phyloP scores from a whole-genome alignment of 75 land plant genomes.

The Selaginella moellendorffii region DNA sequence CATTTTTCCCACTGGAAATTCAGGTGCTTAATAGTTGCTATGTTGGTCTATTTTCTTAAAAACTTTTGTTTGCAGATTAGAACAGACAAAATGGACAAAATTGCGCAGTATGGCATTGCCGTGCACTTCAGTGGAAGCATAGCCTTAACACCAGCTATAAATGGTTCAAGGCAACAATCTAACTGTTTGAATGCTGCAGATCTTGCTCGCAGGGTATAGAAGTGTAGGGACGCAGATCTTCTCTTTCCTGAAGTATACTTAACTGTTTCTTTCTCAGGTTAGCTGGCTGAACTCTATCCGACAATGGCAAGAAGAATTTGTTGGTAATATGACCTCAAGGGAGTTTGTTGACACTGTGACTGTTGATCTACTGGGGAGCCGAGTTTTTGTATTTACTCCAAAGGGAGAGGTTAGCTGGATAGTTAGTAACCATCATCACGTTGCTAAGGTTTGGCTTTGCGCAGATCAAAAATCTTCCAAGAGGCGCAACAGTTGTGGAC shows the following conservation, averaged over 20 bases:
- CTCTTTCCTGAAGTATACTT: conserved; percentile 1
- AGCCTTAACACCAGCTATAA: conserved; percentile 4
- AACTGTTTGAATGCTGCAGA: conserved; percentile 47
- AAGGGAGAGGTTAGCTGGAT: conserved; percentile 70
- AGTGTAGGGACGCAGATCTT: conserved; percentile 7
- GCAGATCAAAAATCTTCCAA: conserved; percentile 96
- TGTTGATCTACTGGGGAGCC: conserved; percentile 77
- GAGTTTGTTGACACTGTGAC: conserved; percentile 96
- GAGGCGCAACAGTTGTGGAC: conserved; percentile 91
- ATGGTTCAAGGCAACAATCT: conserved; percentile 33
- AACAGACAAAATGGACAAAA: conserved; percentile 87
- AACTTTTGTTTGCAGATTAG: conserved; percentile 44
- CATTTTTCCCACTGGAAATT: conserved; percentile 79
- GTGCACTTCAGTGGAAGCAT: conserved; percentile 73
- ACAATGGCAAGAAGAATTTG: conserved; percentile 99
- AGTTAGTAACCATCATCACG: not conserved
- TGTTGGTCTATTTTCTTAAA: not conserved
- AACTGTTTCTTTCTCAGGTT: conserved; percentile 32
- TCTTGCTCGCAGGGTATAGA: conserved; percentile 77
- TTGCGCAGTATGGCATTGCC: conserved; percentile 93
- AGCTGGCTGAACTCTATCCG: conserved; percentile 98
- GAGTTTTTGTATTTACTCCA: conserved; percentile 95
- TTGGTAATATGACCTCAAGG: conserved; percentile 91
- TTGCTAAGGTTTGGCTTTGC: not conserved
- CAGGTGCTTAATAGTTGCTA: conserved; percentile 37